Conservation (phyloP, 305 asterid genomes). For the Vinca major region DNA sequence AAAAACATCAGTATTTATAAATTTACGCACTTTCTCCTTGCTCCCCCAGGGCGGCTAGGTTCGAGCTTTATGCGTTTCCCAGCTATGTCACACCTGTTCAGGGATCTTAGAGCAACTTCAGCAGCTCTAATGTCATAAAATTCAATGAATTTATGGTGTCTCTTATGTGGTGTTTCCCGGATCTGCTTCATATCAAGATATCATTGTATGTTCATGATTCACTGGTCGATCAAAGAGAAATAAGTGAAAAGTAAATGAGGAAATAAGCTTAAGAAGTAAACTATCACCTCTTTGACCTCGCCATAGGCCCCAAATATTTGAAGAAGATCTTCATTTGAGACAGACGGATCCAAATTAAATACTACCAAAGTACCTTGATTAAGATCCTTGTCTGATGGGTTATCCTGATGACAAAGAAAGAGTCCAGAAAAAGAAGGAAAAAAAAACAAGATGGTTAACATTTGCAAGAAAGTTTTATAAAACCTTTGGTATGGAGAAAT, state of each 20-base stretch:
- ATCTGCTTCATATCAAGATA: slow-evolving; percentile 31
- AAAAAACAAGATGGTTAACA: slow-evolving; percentile 5
- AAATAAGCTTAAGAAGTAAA: neutral
- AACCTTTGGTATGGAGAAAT: slow-evolving; percentile 82
- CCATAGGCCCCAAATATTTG: slow-evolving; percentile 63
- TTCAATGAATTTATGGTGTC: slow-evolving; percentile 62
- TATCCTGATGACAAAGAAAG: slow-evolving; percentile 35
- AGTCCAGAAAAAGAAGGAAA: neutral
- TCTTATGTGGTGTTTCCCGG: slow-evolving; percentile 72
- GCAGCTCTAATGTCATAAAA: slow-evolving; percentile 68
- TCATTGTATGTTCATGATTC: slow-evolving; percentile 1
- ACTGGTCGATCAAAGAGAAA: neutral
- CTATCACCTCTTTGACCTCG: slow-evolving; percentile 67
- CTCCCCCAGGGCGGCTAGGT: slow-evolving; percentile 77
- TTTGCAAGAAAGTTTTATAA: neutral
- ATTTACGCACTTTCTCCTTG: slow-evolving; percentile 52
- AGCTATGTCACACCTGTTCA: slow-evolving; percentile 58
- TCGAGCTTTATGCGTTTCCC: slow-evolving; percentile 75
- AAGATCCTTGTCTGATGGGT: slow-evolving; percentile 64
- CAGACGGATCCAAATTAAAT: slow-evolving; percentile 64
- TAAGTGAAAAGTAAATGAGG: slow-evolving; percentile 2
- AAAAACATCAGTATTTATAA: slow-evolving; percentile 2
- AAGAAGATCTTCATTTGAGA: slow-evolving; percentile 53
- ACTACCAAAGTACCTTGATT: slow-evolving; percentile 74
- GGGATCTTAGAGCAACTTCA: slow-evolving; percentile 54